Percentiles rank a stretch among this genome's conserved stretches.
phyloP scores from a whole-genome alignment of 495 filamentous ascomycete genomes.

The Xylaria telfairii region DNA sequence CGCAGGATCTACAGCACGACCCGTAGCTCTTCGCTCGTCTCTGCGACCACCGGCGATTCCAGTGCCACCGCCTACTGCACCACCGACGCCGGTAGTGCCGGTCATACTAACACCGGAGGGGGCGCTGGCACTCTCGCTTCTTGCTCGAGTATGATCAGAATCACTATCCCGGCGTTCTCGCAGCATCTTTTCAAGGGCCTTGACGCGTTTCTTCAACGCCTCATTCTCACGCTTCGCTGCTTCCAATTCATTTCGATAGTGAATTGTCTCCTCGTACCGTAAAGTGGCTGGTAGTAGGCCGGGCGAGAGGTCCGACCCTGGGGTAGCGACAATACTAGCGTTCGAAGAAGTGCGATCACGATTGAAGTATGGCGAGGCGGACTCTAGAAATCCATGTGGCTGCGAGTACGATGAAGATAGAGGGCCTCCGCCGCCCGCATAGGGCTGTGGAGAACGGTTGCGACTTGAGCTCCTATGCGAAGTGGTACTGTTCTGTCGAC shows the following conservation, averaged over 20 bases:
- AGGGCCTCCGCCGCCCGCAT: slow-evolving; percentile 29
- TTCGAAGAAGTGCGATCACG: slow-evolving; percentile 32
- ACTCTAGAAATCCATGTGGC: slow-evolving; percentile 30
- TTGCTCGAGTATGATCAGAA: slow-evolving; percentile 47
- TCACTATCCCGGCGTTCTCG: slow-evolving; percentile 54
- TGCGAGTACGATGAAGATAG: slow-evolving; percentile 34
- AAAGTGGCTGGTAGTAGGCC: slow-evolving; percentile 58
- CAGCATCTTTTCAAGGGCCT: slow-evolving; percentile 69
- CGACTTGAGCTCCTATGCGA: slow-evolving; percentile 49
- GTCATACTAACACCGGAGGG: slow-evolving; percentile 40
- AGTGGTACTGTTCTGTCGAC: slow-evolving; percentile 51
- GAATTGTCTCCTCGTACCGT: slow-evolving; percentile 73
- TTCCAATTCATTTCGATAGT: slow-evolving; percentile 75
- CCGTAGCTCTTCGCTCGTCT: slow-evolving; percentile 35
- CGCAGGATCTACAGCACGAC: slow-evolving; percentile 8
- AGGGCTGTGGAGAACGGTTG: slow-evolving; percentile 47
- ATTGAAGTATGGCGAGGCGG: slow-evolving; percentile 46
- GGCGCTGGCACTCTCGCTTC: slow-evolving; percentile 44
- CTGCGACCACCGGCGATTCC: slow-evolving; percentile 36
- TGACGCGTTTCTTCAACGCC: slow-evolving; percentile 70
- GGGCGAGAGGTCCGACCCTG: slow-evolving; percentile 49
- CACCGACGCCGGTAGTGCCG: slow-evolving; percentile 31
- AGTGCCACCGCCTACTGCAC: slow-evolving; percentile 31
- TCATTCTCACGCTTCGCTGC: slow-evolving; percentile 82
- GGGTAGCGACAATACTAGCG: slow-evolving; percentile 41